These are phyloP conservation scores for Eragrostis curvula DNA, from an alignment of 176 grass and related monocot genomes.

Conservation along the genomic window DNA sequence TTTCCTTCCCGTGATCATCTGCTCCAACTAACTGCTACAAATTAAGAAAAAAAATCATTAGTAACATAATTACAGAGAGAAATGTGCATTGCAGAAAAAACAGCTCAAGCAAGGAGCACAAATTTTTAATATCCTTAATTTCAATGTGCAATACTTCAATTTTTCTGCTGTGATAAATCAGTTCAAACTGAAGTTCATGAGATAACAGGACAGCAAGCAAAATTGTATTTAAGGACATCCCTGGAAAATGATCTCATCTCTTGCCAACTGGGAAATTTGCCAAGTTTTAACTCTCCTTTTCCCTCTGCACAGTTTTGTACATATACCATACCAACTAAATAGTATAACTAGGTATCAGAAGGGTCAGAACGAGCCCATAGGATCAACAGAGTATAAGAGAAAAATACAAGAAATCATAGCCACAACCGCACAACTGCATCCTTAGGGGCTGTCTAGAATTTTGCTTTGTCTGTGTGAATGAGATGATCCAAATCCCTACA, in stretches of 20 bases:
- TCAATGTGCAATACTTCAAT: not conserved
- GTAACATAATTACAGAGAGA: slow-evolving; percentile 5
- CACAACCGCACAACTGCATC: not conserved
- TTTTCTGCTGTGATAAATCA: slow-evolving; percentile 9
- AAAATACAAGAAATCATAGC: not conserved
- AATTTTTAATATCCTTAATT: slow-evolving; percentile 1
- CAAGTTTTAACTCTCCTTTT: not conserved
- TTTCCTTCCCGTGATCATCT: slow-evolving; percentile 29
- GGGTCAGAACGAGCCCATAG: not conserved
- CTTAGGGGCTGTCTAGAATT: not conserved
- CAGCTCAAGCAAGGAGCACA: not conserved
- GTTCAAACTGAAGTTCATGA: not conserved
- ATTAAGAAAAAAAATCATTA: slow-evolving; percentile 36
- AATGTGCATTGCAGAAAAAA: not conserved
- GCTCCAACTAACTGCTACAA: slow-evolving; percentile 18
- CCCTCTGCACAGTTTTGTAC: not conserved
- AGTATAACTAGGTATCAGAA: not conserved
- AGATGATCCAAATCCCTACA: not conserved
- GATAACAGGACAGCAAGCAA: not conserved
- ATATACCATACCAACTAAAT: not conserved
- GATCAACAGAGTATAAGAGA: not conserved
- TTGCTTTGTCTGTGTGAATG: not conserved
- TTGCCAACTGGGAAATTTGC: not conserved
- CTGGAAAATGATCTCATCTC: not conserved
- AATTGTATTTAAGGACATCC: not conserved